Conservation (phyloP, 2,329 filamentous ascomycete species). For the Talaromyces sp. region DNA sequence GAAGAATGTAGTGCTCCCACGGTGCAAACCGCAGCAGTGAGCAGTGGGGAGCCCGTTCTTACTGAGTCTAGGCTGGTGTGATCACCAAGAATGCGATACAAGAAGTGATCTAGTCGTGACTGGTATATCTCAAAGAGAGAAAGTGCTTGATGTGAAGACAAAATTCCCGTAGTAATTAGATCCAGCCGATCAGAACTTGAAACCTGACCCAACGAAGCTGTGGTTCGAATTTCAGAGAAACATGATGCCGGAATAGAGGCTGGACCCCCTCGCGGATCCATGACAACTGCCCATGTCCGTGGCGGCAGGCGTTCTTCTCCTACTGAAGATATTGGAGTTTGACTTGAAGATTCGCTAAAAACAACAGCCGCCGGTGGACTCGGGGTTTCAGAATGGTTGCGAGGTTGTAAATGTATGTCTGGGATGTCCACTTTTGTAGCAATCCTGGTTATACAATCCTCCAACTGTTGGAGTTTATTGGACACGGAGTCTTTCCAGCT, state of each 20-base stretch:
- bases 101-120: conserved; percentile 43
- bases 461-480: conserved; percentile 32
- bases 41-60: conserved; percentile 36
- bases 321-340: not conserved
- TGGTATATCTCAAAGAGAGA: conserved; percentile 39
- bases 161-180: conserved; percentile 41
- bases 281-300: conserved; percentile 33
- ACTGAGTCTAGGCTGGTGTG: conserved; percentile 37
- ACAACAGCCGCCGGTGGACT: not conserved
- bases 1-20: conserved; percentile 43
- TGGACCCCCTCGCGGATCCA: conserved; percentile 35
- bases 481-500: conserved; percentile 40
- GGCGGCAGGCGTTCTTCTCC: conserved; percentile 10
- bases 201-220: conserved; percentile 6
- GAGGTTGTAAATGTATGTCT: conserved; percentile 9
- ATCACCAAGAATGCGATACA: conserved; percentile 40
- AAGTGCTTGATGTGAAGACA: conserved; percentile 41
- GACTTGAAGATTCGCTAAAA: not conserved
- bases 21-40: conserved; percentile 43
- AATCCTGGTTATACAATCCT: conserved; percentile 29
- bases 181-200: conserved; percentile 23
- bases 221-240: conserved; percentile 15
- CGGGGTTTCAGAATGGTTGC: not conserved
- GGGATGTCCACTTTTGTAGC: conserved; percentile 17
- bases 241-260: conserved; percentile 28